These are phyloP conservation scores for Lablab purpureus DNA, from an alignment of 306 rosid genomes.

Conservation along the genomic window DNA sequence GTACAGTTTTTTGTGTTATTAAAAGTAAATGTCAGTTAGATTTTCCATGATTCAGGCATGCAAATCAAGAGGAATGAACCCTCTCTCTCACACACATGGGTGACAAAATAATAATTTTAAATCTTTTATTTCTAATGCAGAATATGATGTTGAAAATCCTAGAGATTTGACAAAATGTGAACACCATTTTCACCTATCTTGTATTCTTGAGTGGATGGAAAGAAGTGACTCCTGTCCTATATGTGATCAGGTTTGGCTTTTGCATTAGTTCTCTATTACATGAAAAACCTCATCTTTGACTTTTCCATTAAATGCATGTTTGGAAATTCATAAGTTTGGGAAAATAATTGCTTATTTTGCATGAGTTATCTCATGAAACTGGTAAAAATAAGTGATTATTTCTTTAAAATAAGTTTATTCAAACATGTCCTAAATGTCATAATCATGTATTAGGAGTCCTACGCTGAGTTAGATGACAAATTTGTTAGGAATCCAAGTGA, in stretches of 20 bases:
- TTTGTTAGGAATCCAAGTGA: too few relatives aligned
- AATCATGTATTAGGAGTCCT: not conserved
- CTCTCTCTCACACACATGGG: not conserved
- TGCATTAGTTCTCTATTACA: not conserved
- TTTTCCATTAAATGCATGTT: not conserved
- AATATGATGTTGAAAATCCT: slow-evolving; percentile 72
- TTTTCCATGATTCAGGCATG: slow-evolving; percentile 3
- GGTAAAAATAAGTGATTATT: not conserved
- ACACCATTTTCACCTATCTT: slow-evolving; percentile 80
- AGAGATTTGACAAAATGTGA: slow-evolving; percentile 63
- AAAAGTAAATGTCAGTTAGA: slow-evolving; percentile 13
- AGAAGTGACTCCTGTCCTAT: slow-evolving; percentile 81
- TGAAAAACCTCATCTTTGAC: not conserved
- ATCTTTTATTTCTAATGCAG: slow-evolving; percentile 50
- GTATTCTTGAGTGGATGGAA: slow-evolving; percentile 92
- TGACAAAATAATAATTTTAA: slow-evolving; percentile 4
- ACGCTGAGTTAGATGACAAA: too few relatives aligned
- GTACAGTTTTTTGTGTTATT: slow-evolving; percentile 42
- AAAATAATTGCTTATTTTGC: not conserved
- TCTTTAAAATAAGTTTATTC: not conserved
- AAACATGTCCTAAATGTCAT: not conserved
- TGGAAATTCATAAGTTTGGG: not conserved
- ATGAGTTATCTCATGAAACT: not conserved
- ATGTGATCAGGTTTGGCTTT: slow-evolving; percentile 67
- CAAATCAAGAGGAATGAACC: not conserved